Conservation (phyloP, 352 stramenopile genomes). For the Sclerospora graminicola region DNA sequence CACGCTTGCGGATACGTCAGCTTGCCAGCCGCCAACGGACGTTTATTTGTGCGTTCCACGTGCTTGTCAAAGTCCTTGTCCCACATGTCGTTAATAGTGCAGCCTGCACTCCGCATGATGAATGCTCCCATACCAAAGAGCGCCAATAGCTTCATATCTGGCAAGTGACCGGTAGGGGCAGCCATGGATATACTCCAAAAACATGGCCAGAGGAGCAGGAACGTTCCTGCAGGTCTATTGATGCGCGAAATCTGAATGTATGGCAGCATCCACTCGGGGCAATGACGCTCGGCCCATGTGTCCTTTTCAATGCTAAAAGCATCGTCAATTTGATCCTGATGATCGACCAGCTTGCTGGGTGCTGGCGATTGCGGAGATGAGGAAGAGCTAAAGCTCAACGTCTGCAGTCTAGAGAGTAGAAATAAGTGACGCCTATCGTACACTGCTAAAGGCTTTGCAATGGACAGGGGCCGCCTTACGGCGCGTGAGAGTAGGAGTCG, state of each 20-base stretch:
- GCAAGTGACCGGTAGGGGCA: slow-evolving; percentile 60
- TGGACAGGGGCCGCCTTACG: slow-evolving; percentile 6
- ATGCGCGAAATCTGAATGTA: slow-evolving; percentile 83
- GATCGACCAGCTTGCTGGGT: no score
- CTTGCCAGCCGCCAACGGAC: slow-evolving; percentile 88
- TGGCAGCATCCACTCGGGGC: slow-evolving; percentile 65
- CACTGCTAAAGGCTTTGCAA: no score
- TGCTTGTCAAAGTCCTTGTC: slow-evolving; percentile 95
- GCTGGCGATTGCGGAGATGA: neutral
- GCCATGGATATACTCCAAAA: slow-evolving; percentile 96
- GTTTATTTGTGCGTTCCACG: slow-evolving; percentile 91
- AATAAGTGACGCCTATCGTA: neutral
- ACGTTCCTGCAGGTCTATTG: slow-evolving; percentile 83
- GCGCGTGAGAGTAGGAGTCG: neutral
- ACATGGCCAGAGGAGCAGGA: slow-evolving; percentile 95
- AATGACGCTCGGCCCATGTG: slow-evolving; percentile 77
- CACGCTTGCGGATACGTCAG: slow-evolving; percentile 88
- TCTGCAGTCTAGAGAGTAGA: slow-evolving; percentile 6
- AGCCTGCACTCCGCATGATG: slow-evolving; percentile 96
- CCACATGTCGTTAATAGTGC: slow-evolving; percentile 99
- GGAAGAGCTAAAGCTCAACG: slow-evolving; percentile 7
- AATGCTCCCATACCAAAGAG: slow-evolving; percentile 87
- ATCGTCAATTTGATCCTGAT: no score
- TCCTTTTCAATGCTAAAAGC: slow-evolving; percentile 71
- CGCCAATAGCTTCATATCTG: slow-evolving; percentile 72